Conservation (phyloP, 805 yeast genomes). For the Candida tallmaniae region DNA sequence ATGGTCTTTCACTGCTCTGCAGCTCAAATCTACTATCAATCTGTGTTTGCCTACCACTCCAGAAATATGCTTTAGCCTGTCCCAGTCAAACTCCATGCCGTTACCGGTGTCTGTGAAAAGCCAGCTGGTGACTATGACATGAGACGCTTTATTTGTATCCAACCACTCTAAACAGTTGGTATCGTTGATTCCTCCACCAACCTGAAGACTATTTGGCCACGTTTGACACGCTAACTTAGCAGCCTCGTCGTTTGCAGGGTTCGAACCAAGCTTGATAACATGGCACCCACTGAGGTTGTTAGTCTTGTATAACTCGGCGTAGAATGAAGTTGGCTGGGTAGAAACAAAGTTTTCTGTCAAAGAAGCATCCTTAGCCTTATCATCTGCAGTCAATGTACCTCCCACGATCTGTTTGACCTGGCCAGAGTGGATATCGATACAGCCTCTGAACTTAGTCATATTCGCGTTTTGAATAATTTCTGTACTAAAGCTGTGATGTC, state of each 20-base stretch:
- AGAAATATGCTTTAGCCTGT: constrained; percentile 49
- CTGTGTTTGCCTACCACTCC: constrained; percentile 55
- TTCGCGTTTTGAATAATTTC: neutral
- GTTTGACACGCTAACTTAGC: constrained; percentile 69
- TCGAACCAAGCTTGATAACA: constrained; percentile 84
- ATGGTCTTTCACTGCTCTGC: constrained; percentile 43
- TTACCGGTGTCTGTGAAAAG: constrained; percentile 65
- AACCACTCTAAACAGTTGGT: constrained; percentile 78
- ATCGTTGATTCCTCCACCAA: constrained; percentile 89
- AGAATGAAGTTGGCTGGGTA: constrained; percentile 65
- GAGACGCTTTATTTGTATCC: constrained; percentile 63
- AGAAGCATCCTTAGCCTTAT: constrained; percentile 20
- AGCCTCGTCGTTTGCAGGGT: constrained; percentile 71
- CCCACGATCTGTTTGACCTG: constrained; percentile 97
- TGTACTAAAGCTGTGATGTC: neutral
- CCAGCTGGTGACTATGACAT: constrained; percentile 91
- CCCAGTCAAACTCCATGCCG: constrained; percentile 38
- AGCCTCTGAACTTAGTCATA: constrained; percentile 89
- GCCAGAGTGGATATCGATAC: constrained; percentile 93
- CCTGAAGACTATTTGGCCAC: constrained; percentile 74
- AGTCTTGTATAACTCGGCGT: constrained; percentile 62
- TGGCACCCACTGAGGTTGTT: constrained; percentile 72
- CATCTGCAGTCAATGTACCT: constrained; percentile 67
- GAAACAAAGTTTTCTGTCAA: constrained; percentile 68
- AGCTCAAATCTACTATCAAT: constrained; percentile 87